Evolutionary conservation across 163 green algal species (phyloP), one percentile per base, ranked within the genome.

Genomic region (Volvox carteri): DNA sequence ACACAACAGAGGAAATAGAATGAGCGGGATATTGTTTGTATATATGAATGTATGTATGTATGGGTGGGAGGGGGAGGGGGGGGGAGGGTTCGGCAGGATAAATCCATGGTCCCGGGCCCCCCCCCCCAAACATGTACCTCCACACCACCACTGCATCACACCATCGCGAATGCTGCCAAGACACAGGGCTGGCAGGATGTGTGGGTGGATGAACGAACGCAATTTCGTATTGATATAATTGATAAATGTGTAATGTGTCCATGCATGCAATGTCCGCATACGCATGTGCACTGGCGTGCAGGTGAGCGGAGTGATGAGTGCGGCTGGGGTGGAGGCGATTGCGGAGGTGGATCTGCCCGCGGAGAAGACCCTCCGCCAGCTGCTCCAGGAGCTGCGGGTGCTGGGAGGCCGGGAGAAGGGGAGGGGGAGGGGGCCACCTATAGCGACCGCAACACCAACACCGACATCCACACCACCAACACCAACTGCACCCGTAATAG

Each of bases 301-400:
- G 84, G 73, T 97, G 4, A 93, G 92, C 8, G 96, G 95, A 9
- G 88, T 98, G 73, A 92, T 96, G 48, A 94, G 85, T 41, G 92
- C 94, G 25, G 80, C 81, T 0, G 89, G 78, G 8, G 90, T 94
- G 18, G 60, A 74, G 4, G 81, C 94, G 50, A 92, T 95, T 5
- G 96, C 93, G 18, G 95, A 97, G 90, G 81, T 97, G 28, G 87
- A 93, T 18, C 67, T 97, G 72, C 95, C 95, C 18, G 50, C 62
- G 4, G 30, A 87, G 60, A 39, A 25, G 41, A 70, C 14, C 42
- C 46, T 87, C 46, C 5, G 19, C 21, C 12, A 68, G 62, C 81
- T 88, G 67, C 46, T 88, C 19, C 18, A 42, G 4, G 70, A 46
- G 5, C 42, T 77, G 19, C 14, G 33, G 35, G 52, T n/a, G 30